Evolutionary conservation across 441 rosid species (phyloP).

Genomic region (Croton laevigatus): DNA sequence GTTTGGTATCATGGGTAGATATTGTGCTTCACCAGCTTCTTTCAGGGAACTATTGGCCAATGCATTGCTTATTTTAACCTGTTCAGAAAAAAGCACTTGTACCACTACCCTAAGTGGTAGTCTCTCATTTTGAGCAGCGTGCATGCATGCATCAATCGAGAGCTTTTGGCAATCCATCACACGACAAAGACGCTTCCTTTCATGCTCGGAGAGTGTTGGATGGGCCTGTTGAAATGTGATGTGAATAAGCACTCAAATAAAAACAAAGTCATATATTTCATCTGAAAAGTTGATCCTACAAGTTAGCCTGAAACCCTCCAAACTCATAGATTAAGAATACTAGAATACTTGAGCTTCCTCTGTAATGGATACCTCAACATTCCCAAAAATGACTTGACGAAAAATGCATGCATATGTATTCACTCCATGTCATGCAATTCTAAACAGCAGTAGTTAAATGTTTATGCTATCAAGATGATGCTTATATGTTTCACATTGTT

Average conservation of each 20-base stretch:
- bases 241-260: neutral
- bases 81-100: constrained; percentile 94
- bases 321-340: too few species aligned
- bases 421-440: neutral
- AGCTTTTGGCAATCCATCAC: constrained; percentile 97
- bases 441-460: neutral
- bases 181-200: constrained; percentile 87
- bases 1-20: constrained; percentile 70
- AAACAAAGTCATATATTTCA: neutral
- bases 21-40: constrained; percentile 55
- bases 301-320: neutral
- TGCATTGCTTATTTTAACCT: constrained; percentile 84
- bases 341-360: neutral
- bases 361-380: neutral
- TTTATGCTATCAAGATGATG: neutral
- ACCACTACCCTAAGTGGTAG: constrained; percentile 86
- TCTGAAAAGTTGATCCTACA: neutral
- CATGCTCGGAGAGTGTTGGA: constrained; percentile 89
- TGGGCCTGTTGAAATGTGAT: constrained; percentile 59
- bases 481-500: neutral
- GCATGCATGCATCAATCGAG: constrained; percentile 93
- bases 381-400: neutral
- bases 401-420: neutral
- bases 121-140: constrained; percentile 93
- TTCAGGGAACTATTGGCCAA: constrained; percentile 61